These are phyloP conservation scores for Aspergillus alliaceus DNA, from an alignment of 2,329 filamentous ascomycete species.

Conservation along the genomic window DNA sequence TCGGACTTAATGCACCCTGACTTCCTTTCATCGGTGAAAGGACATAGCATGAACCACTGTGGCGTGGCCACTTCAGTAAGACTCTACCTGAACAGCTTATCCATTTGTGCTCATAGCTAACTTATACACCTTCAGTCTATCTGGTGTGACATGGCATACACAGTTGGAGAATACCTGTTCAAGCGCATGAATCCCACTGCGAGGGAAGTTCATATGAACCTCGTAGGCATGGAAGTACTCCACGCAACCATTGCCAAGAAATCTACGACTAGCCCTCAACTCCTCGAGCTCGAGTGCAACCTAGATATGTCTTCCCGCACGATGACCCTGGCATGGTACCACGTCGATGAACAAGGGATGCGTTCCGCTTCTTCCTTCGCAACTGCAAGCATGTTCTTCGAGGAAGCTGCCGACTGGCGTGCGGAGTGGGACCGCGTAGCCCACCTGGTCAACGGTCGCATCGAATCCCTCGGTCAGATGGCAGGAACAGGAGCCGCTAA, in stretches of 20 bases:
- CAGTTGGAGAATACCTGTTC: constrained; percentile 25
- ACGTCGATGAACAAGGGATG: too few species aligned
- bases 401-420: constrained; percentile 15
- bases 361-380: too few species aligned
- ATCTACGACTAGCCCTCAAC: too few species aligned
- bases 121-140: constrained; percentile 15
- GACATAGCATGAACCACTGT: constrained; percentile 46
- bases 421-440: constrained; percentile 18
- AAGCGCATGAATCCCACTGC: constrained; percentile 4
- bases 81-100: constrained; percentile 13
- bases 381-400: constrained; percentile 13
- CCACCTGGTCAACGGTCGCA: constrained; percentile 23
- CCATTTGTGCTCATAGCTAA: not conserved
- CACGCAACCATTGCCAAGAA: too few species aligned
- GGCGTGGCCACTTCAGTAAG: constrained; percentile 48
- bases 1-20: constrained; percentile 42
- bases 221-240: constrained; percentile 41
- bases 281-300: too few species aligned
- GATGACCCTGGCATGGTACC: too few species aligned
- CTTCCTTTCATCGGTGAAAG: constrained; percentile 38
- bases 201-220: constrained; percentile 32
- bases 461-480: constrained; percentile 25
- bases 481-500: constrained; percentile 27
- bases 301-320: too few species aligned
- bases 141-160: constrained; percentile 26